Evolutionary conservation across 192 early-diverging fungal genomes (phyloP).

Genomic region (Funneliformis mosseae): DNA sequence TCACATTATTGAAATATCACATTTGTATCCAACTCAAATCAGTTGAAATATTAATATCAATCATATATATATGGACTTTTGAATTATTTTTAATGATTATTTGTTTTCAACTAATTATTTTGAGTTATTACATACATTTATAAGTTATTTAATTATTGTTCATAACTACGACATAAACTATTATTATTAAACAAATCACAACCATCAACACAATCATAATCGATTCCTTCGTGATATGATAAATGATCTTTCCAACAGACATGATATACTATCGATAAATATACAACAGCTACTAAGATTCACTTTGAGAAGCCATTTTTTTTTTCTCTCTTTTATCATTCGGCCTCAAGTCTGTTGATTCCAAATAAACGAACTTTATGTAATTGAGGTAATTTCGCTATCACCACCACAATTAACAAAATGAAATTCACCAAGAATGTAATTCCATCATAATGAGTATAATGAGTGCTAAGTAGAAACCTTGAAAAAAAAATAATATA

Average conservation of each 20-base stretch:
- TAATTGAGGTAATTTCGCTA: slow-evolving; percentile 91
- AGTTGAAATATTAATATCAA: neutral
- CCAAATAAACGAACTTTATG: slow-evolving; percentile 94
- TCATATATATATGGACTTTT: neutral
- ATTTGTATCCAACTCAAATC: neutral
- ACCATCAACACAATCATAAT: no score
- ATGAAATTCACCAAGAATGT: slow-evolving; percentile 92
- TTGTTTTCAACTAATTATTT: no score
- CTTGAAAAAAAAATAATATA: no score
- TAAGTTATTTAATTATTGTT: no score
- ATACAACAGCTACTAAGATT: neutral
- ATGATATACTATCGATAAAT: no score
- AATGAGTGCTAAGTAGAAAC: slow-evolving; percentile 94
- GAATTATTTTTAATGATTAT: no score
- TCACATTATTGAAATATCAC: neutral
- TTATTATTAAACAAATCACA: no score
- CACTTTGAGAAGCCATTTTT: neutral
- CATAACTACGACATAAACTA: no score
- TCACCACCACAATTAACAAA: slow-evolving; percentile 78
- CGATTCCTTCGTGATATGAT: no score
- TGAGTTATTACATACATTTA: no score
- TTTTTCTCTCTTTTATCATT: neutral
- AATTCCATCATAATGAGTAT: slow-evolving; percentile 90
- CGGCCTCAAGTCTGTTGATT: slow-evolving; percentile 71
- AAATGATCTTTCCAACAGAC: no score